Evolutionary conservation across 2,329 filamentous ascomycete genomes (phyloP).

Genomic region (Fusarium sp.): DNA sequence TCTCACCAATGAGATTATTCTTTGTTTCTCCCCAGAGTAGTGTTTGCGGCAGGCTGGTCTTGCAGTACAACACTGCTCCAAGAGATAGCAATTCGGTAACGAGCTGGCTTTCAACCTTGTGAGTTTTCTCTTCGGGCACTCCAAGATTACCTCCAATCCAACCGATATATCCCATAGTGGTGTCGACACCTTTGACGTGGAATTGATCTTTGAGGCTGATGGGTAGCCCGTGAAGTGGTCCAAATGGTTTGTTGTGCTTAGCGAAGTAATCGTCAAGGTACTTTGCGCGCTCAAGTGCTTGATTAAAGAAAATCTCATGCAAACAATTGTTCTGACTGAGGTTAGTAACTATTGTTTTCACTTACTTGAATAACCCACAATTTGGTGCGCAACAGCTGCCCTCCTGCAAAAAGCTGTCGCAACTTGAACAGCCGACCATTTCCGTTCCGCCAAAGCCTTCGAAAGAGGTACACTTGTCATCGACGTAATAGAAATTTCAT

Average conservation of each 20-base stretch:
- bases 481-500: constrained; percentile 8
- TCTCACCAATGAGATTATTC: constrained; percentile 52
- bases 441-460: neutral
- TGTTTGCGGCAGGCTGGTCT: constrained; percentile 43
- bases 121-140: neutral
- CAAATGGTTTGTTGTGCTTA: constrained; percentile 13
- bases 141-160: constrained; percentile 43
- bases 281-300: constrained; percentile 27
- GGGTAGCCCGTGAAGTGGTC: constrained; percentile 41
- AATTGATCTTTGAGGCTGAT: constrained; percentile 67
- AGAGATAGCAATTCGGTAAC: constrained; percentile 34
- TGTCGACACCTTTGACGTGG: constrained; percentile 66
- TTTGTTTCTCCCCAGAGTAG: constrained; percentile 47
- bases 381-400: constrained; percentile 65
- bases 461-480: constrained; percentile 20
- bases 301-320: constrained; percentile 37
- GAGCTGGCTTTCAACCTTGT: constrained; percentile 35
- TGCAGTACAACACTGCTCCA: constrained; percentile 44
- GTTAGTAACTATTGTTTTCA: constrained; percentile 55
- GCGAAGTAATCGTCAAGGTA: constrained; percentile 25
- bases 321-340: constrained; percentile 23
- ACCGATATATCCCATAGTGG: constrained; percentile 54
- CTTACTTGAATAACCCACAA: constrained; percentile 55
- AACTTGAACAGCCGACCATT: constrained; percentile 54
- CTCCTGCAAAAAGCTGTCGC: constrained; percentile 63